phyloP scores from a whole-genome alignment of 2,329 filamentous ascomycete genomes.

The Pseudogymnoascus sp. region DNA sequence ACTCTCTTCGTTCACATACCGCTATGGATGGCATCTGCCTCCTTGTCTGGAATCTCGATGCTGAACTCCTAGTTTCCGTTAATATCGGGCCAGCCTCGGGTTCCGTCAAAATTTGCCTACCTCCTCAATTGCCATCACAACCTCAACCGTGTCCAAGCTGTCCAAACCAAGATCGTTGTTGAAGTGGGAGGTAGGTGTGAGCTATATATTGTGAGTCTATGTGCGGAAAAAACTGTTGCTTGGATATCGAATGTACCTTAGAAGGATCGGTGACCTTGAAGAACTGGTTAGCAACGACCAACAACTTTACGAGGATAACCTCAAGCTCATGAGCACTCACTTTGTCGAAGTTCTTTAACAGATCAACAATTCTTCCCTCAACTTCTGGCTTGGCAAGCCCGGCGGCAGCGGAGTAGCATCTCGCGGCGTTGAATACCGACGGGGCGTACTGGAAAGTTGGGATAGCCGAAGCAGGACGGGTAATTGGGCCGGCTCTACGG shows the following conservation, averaged over 20 bases:
- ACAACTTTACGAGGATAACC: not conserved
- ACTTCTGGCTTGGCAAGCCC: slow-evolving; percentile 77
- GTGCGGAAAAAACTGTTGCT: slow-evolving; percentile 2
- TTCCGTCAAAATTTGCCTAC: not conserved
- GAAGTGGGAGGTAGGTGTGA: slow-evolving; percentile 80
- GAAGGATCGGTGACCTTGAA: slow-evolving; percentile 56
- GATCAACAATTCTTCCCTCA: slow-evolving; percentile 82
- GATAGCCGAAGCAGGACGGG: slow-evolving; percentile 54
- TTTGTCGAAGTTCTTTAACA: slow-evolving; percentile 97
- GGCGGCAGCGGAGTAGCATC: slow-evolving; percentile 79
- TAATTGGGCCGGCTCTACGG: slow-evolving; percentile 43
- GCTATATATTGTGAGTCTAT: slow-evolving; percentile 43
- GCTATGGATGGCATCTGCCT: slow-evolving; percentile 68
- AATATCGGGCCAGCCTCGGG: slow-evolving; percentile 13
- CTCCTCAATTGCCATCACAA: slow-evolving; percentile 99
- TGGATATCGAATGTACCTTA: slow-evolving; percentile 41
- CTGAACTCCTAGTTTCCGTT: slow-evolving; percentile 46
- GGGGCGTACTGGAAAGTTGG: slow-evolving; percentile 55
- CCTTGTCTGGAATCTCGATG: slow-evolving; percentile 76
- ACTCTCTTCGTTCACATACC: slow-evolving; percentile 41
- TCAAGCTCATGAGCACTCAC: slow-evolving; percentile 39
- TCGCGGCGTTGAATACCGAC: slow-evolving; percentile 57
- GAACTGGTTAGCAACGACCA: slow-evolving; percentile 17
- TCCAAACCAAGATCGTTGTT: slow-evolving; percentile 94
- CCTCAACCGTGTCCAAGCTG: slow-evolving; percentile 96